phyloP scores from a whole-genome alignment of 768 basidiomycete species.

The Tricholoma bakamatsutake region DNA sequence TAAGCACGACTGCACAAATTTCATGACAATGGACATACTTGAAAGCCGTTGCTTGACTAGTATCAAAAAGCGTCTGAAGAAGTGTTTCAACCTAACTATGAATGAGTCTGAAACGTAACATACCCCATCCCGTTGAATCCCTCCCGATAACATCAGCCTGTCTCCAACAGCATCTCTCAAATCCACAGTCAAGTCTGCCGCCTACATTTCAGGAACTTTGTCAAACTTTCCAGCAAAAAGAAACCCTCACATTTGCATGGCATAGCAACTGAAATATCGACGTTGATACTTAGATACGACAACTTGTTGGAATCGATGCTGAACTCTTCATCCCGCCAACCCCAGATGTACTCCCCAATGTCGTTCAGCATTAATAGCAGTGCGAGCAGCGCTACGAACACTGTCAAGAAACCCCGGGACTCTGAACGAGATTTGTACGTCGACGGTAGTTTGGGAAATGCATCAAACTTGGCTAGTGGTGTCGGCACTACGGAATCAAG shows the following conservation, averaged over 20 bases:
- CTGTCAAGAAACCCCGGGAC: slow-evolving; percentile 75
- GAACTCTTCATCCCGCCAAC: slow-evolving; percentile 89
- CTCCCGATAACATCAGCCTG: slow-evolving; percentile 72
- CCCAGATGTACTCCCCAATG: slow-evolving; percentile 87
- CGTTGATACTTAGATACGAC: slow-evolving; percentile 75
- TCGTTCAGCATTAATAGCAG: slow-evolving; percentile 82
- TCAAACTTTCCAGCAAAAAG: not conserved
- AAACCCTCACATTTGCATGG: slow-evolving; percentile 78
- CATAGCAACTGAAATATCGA: slow-evolving; percentile 91
- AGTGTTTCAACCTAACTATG: not conserved
- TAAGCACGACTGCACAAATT: not conserved
- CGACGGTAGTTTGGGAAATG: slow-evolving; percentile 79
- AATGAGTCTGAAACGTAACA: slow-evolving; percentile 16
- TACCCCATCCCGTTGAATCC: slow-evolving; percentile 82
- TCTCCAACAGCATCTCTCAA: slow-evolving; percentile 93
- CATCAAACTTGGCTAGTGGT: slow-evolving; percentile 73
- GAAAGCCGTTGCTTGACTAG: slow-evolving; percentile 72
- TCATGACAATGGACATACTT: slow-evolving; percentile 10
- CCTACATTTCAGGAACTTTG: not conserved
- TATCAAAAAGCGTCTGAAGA: slow-evolving; percentile 66
- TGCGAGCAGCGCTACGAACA: slow-evolving; percentile 62
- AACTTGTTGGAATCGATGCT: slow-evolving; percentile 64
- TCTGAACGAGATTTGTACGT: slow-evolving; percentile 78
- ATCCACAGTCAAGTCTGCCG: slow-evolving; percentile 77
- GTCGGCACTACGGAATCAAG: slow-evolving; percentile 60